These are phyloP conservation scores for Gymnopus androsaceus DNA, from an alignment of 1,284 basidiomycete species.

Conservation along the genomic window DNA sequence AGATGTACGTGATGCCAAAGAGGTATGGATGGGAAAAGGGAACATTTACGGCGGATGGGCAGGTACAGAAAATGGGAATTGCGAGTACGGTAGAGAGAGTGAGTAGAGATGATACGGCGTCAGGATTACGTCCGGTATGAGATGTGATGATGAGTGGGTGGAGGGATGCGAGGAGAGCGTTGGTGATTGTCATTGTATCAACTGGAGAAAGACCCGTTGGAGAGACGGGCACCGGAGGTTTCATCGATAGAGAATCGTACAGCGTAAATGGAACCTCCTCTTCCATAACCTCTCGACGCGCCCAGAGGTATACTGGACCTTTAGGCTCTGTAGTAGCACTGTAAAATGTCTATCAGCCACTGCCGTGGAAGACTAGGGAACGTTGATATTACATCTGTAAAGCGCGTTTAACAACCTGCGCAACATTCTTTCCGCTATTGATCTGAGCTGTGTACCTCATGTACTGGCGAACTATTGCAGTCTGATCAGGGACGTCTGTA, in stretches of 20 bases:
- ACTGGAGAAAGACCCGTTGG: conserved; percentile 48
- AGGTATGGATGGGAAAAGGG: conserved; percentile 60
- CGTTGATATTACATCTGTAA: conserved; percentile 56
- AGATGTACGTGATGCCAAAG: conserved; percentile 50
- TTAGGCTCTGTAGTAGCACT: conserved; percentile 67
- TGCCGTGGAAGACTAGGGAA: neutral
- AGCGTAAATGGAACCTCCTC: conserved; percentile 44
- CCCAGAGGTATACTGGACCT: conserved; percentile 75
- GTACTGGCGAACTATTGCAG: conserved; percentile 69
- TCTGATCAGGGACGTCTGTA: conserved; percentile 67
- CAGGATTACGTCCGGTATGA: conserved; percentile 57
- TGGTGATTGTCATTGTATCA: conserved; percentile 45
- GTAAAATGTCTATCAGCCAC: neutral
- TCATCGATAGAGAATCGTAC: conserved; percentile 36
- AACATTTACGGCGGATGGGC: conserved; percentile 54
- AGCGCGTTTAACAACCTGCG: conserved; percentile 54
- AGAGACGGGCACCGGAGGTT: conserved; percentile 53
- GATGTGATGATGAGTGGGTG: conserved; percentile 68
- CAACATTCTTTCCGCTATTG: conserved; percentile 49
- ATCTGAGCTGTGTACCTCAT: conserved; percentile 69
- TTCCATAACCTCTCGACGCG: conserved; percentile 69
- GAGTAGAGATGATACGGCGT: conserved; percentile 48
- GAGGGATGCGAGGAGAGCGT: conserved; percentile 49
- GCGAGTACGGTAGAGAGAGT: conserved; percentile 51
- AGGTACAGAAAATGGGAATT: conserved; percentile 56